Percentiles rank a stretch among this genome's conserved stretches.
These are phyloP conservation scores for Whalleya microplaca DNA, from an alignment of 2,329 filamentous ascomycete species.

Conservation along the genomic window DNA sequence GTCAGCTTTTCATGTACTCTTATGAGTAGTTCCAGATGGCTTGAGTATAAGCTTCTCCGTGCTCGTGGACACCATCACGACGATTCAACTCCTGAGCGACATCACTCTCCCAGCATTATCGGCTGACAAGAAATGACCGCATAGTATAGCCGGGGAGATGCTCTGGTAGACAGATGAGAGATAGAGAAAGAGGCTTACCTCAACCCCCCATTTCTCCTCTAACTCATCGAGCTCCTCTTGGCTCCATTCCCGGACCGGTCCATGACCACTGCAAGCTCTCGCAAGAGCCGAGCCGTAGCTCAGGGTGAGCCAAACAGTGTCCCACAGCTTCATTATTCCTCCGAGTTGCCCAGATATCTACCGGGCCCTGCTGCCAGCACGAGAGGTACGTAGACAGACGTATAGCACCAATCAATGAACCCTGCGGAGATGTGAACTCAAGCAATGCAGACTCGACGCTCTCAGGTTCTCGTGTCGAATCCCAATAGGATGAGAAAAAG, in stretches of 20 bases:
- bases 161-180: background rate
- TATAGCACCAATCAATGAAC: background rate
- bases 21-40: background rate
- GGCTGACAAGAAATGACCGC: no score
- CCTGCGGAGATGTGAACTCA: background rate
- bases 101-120: no score
- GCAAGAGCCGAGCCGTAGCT: slow-evolving; percentile 31
- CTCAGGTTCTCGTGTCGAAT: background rate
- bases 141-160: background rate
- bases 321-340: slow-evolving; percentile 29
- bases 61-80: background rate
- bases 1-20: slow-evolving; percentile 7
- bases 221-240: slow-evolving; percentile 56
- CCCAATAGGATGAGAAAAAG: background rate
- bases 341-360: background rate
- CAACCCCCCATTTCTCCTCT: slow-evolving; percentile 60
- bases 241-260: slow-evolving; percentile 48
- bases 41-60: background rate
- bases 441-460: background rate
- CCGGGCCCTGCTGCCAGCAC: no score
- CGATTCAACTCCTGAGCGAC: background rate
- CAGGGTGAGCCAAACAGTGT: slow-evolving; percentile 32
- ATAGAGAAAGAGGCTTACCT: slow-evolving; percentile 45
- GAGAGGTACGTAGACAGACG: background rate
- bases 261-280: slow-evolving; percentile 37